Base-by-base conservation (phyloP, 75 land plant genomes). In the Adiantum capillusveneris region DNA sequence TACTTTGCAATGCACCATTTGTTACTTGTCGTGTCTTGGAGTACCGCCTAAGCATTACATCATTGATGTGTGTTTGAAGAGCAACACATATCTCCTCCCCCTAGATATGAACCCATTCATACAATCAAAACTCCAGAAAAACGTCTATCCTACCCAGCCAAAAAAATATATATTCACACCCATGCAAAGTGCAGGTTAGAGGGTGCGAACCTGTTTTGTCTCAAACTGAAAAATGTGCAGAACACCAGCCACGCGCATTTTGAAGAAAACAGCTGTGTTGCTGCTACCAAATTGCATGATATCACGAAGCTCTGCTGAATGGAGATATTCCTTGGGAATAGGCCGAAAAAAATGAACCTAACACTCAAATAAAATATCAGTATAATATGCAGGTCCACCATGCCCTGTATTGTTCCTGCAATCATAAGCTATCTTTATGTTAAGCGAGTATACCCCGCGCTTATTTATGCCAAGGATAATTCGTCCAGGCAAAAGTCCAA, bases 71-170 rank as follows among this genome's bases (percentile, higher is more conserved):
- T 62, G 99, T 95, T 58, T 95, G 99, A 57, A 95, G 85, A 18
- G 99, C 99, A 31, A 95, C 96, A 80, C 99, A 95, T 31, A 95
- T 90, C 73, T 95, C 99, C 73, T 95, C 99, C 29, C 99, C 99
- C 98, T 93, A 62, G 16, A 64, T 5, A 34, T 5, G 37, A 34
- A 34, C 9, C n/a, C 37, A 34, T 9, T 3, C 37, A 34, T 34
- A 5, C 7, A 9, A 34, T 34, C 9, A 34, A 34, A 34, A 34
- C 37, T 34, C 9, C 37, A 5, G 9, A 34, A 34, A 34, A n/a
- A n/a, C n/a, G n/a, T n/a, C n/a, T n/a, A n/a, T n/a, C n/a, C n/a
- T n/a, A n/a, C n/a, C n/a, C n/a, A n/a, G n/a, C n/a, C n/a, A n/a
- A n/a, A 34, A 34, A 34, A 34, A 34, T 34, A 34, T 34, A 34